Conservation (phyloP, 2,329 filamentous ascomycete species). For the Cercospora beticola region DNA sequence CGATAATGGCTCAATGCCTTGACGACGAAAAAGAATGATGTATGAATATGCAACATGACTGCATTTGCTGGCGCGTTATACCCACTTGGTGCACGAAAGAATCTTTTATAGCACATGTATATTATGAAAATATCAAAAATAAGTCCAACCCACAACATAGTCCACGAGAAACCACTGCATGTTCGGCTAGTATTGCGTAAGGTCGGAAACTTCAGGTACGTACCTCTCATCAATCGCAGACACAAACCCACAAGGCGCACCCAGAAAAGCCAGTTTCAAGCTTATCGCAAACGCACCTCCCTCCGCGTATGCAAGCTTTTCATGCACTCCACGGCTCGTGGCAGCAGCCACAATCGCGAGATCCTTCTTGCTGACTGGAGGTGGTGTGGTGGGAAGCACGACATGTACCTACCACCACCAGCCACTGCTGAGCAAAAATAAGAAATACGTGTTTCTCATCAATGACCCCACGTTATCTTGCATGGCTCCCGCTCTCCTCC, state of each 20-base stretch:
- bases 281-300: slow-evolving; percentile 4
- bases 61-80: slow-evolving; percentile 26
- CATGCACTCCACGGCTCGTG: slow-evolving; percentile 6
- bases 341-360: not conserved
- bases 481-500: not conserved
- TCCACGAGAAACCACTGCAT: slow-evolving; percentile 11
- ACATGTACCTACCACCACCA: not conserved
- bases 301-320: not conserved
- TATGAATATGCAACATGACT: slow-evolving; percentile 14
- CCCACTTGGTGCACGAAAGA: slow-evolving; percentile 17
- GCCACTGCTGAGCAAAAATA: not conserved
- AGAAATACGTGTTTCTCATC: not conserved
- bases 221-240: slow-evolving; percentile 7
- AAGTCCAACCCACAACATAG: slow-evolving; percentile 2
- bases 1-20: not conserved
- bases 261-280: not conserved
- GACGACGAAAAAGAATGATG: slow-evolving; percentile 13
- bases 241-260: not conserved
- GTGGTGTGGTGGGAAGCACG: not conserved
- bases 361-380: not conserved
- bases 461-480: not conserved
- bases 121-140: not conserved
- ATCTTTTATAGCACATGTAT: slow-evolving; percentile 3
- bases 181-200: slow-evolving; percentile 1
- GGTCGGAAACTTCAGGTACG: not conserved